phyloP scores from a whole-genome alignment of 129 eudicot genomes.

The Tagetes erecta region DNA sequence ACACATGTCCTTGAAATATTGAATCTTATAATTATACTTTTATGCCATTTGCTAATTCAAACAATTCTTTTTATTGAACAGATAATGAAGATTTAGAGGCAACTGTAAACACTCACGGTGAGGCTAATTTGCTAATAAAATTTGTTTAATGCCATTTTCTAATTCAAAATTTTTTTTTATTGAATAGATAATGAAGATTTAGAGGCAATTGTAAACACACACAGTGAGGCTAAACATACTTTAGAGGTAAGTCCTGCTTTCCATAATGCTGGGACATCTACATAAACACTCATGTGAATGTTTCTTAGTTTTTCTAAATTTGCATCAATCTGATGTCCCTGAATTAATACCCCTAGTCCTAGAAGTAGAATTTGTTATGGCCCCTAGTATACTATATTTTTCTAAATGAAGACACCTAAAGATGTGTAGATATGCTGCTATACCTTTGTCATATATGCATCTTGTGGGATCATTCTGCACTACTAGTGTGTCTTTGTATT shows the following conservation, averaged over 20 bases:
- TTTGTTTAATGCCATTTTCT: slow-evolving; percentile 6
- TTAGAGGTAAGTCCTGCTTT: slow-evolving; percentile 41
- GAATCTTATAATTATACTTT: slow-evolving; percentile 1
- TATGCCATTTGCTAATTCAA: slow-evolving; percentile 7
- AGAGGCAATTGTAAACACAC: slow-evolving; percentile 34
- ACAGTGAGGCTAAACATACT: slow-evolving; percentile 30
- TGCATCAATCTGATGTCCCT: not conserved
- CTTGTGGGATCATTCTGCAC: slow-evolving; percentile 2
- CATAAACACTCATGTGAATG: not conserved
- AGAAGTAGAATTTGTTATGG: not conserved
- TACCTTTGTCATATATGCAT: slow-evolving; percentile 9
- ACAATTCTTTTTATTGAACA: slow-evolving; percentile 28
- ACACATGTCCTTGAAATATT: slow-evolving; percentile 1
- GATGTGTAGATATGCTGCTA: slow-evolving; percentile 8
- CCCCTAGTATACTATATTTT: not conserved
- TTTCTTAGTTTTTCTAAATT: not conserved
- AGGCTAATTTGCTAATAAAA: slow-evolving; percentile 7
- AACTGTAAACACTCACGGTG: slow-evolving; percentile 27
- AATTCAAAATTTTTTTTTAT: slow-evolving; percentile 13
- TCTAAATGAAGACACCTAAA: not conserved
- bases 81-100: slow-evolving; percentile 35
- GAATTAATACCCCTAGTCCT: not conserved
- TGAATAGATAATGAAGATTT: slow-evolving; percentile 36
- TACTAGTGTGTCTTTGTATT: not conserved
- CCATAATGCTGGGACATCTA: slow-evolving; percentile 8